phyloP scores from a whole-genome alignment of 2,329 filamentous ascomycete genomes.

The Stagonosporopsis chrysanthemi region DNA sequence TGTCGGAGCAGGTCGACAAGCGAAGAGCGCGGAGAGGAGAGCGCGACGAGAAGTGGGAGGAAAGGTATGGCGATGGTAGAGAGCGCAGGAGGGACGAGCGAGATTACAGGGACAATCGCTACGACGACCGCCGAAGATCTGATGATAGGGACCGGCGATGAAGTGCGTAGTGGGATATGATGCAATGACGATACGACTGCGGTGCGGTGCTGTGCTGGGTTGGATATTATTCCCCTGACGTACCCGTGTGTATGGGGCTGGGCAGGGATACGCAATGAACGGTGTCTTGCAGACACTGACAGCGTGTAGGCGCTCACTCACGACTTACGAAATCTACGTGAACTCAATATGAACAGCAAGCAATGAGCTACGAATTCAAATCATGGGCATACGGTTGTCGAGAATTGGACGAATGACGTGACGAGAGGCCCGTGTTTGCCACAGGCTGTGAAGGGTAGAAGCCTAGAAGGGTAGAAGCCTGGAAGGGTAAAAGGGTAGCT shows the following conservation, averaged over 20 bases:
- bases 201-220: not conserved
- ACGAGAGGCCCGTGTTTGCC: conserved; percentile 10
- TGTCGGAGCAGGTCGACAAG: conserved; percentile 34
- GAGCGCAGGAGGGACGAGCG: conserved; percentile 13
- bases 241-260: not conserved
- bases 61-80: conserved; percentile 12
- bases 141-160: not conserved
- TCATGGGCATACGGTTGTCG: not conserved
- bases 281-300: not conserved
- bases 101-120: not conserved
- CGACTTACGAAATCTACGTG: conserved; percentile 4
- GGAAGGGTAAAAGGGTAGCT: conserved; percentile 2
- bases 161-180: not conserved
- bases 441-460: conserved; percentile 12
- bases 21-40: conserved; percentile 18
- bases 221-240: not conserved
- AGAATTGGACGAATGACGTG: conserved; percentile 13
- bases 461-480: not conserved
- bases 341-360: not conserved
- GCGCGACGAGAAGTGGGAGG: conserved; percentile 21
- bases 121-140: conserved; percentile 1
- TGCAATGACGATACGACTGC: not conserved
- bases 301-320: not conserved
- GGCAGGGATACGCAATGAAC: conserved; percentile 9
- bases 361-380: not conserved